phyloP scores from a whole-genome alignment of 2,329 filamentous ascomycete species.

The Colletotrichum gloeosporioides region DNA sequence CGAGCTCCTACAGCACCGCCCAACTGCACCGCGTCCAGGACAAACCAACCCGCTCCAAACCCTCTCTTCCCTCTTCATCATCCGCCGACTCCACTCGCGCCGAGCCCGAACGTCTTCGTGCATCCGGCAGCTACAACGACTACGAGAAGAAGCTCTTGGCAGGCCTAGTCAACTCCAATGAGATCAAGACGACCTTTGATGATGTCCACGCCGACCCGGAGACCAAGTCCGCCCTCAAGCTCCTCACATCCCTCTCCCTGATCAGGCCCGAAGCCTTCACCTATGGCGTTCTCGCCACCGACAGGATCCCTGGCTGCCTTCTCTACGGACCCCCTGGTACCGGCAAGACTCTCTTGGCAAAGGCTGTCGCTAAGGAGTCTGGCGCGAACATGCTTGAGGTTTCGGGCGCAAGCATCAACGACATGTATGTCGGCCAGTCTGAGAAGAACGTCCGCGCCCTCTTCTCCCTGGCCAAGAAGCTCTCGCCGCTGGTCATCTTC shows the following conservation, averaged over 20 bases:
- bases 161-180: conserved; percentile 81
- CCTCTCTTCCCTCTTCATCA: conserved; percentile 20
- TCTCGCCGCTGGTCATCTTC: conserved; percentile 92
- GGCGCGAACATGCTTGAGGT: conserved; percentile 83
- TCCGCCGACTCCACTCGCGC: conserved; percentile 12
- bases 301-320: conserved; percentile 88
- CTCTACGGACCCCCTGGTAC: conserved; percentile 89
- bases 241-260: conserved; percentile 86
- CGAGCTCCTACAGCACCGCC: conserved; percentile 16
- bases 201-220: conserved; percentile 84
- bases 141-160: conserved; percentile 84
- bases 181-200: conserved; percentile 85
- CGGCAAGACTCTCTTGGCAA: conserved; percentile 73
- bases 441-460: conserved; percentile 96
- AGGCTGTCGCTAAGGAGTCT: conserved; percentile 71
- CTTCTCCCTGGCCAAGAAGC: conserved; percentile 88
- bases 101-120: conserved; percentile 19
- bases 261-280: conserved; percentile 92
- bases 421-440: conserved; percentile 95
- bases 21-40: conserved; percentile 1
- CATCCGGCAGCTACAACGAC: conserved; percentile 60
- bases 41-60: conserved; percentile 18
- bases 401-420: conserved; percentile 88
- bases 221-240: conserved; percentile 86
- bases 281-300: conserved; percentile 90